These are phyloP conservation scores for Sporothrix euskadiensis DNA, from an alignment of 2,329 filamentous ascomycete genomes.

Conservation along the genomic window DNA sequence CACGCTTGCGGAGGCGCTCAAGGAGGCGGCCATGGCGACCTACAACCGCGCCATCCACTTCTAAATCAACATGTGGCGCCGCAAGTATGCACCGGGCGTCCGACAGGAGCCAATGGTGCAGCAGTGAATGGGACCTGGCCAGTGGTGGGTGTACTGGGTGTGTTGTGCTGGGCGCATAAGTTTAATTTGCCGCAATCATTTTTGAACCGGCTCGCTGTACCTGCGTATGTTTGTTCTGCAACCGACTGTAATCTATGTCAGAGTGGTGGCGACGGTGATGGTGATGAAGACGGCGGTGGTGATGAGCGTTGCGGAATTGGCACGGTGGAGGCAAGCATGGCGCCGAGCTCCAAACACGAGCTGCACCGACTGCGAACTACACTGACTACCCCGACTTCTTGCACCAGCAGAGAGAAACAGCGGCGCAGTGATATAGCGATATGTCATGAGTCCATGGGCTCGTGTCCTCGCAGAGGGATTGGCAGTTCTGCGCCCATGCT, in stretches of 20 bases:
- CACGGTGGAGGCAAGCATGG: not conserved
- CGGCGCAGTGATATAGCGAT: not conserved
- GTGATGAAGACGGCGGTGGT: not conserved
- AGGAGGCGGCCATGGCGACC: constrained; percentile 98
- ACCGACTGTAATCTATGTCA: not conserved
- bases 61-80: constrained; percentile 49
- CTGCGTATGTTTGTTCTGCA: too few species aligned
- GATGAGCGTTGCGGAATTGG: not conserved
- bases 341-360: not conserved
- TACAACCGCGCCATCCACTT: constrained; percentile 96
- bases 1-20: constrained; percentile 95
- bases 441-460: too few species aligned
- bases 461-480: too few species aligned
- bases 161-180: not conserved
- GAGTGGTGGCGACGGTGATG: not conserved
- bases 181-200: not conserved
- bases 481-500: not conserved
- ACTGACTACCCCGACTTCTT: too few species aligned
- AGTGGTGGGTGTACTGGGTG: not conserved
- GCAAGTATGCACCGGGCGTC: not conserved
- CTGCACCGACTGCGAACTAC: not conserved
- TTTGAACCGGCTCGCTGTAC: not conserved
- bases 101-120: not conserved
- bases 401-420: not conserved
- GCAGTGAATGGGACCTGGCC: not conserved